Evolutionary conservation across 768 basidiomycete genomes (phyloP).

Genomic region (Hemileccinum impolitum): DNA sequence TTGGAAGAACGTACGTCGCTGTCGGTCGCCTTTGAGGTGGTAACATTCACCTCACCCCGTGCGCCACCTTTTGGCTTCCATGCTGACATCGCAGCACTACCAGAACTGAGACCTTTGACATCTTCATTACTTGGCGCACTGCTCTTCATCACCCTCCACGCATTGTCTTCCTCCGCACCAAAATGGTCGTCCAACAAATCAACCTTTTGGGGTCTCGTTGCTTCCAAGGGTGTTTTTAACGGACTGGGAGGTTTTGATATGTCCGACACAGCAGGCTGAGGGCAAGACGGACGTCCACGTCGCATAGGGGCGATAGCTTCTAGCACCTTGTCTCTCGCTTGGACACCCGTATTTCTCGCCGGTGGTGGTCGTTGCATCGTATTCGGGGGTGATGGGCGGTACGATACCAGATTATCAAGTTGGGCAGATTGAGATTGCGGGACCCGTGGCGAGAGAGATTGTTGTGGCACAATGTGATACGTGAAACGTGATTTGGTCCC

Average conservation of each 20-base stretch:
- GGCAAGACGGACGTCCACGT: conserved; percentile 55
- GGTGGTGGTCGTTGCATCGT: conserved; percentile 14
- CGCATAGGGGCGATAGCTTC: conserved; percentile 81
- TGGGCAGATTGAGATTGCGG: conserved; percentile 27
- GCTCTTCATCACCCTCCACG: conserved; percentile 44
- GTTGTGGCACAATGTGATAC: conserved; percentile 56
- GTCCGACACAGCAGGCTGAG: conserved; percentile 37
- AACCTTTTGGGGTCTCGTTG: conserved; percentile 14
- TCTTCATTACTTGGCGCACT: conserved; percentile 12
- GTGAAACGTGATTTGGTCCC: conserved; percentile 80
- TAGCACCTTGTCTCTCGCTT: conserved; percentile 72
- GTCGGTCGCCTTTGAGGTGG: conserved; percentile 30
- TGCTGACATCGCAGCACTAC: conserved; percentile 17
- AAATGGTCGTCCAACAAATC: conserved; percentile 40
- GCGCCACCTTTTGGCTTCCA: conserved; percentile 29
- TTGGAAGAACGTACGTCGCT: conserved; percentile 22
- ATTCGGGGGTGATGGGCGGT: conserved; percentile 27
- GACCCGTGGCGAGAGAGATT: conserved; percentile 43
- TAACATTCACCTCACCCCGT: conserved; percentile 30
- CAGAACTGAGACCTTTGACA: conserved; percentile 24
- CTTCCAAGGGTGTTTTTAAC: conserved; percentile 10
- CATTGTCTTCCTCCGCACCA: conserved; percentile 41
- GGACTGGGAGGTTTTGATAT: conserved; percentile 25
- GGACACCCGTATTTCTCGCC: conserved; percentile 49
- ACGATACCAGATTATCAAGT: conserved; percentile 40